These are phyloP conservation scores for Drosera spatulata DNA, from an alignment of 179 eudicot genomes.

Conservation along the genomic window DNA sequence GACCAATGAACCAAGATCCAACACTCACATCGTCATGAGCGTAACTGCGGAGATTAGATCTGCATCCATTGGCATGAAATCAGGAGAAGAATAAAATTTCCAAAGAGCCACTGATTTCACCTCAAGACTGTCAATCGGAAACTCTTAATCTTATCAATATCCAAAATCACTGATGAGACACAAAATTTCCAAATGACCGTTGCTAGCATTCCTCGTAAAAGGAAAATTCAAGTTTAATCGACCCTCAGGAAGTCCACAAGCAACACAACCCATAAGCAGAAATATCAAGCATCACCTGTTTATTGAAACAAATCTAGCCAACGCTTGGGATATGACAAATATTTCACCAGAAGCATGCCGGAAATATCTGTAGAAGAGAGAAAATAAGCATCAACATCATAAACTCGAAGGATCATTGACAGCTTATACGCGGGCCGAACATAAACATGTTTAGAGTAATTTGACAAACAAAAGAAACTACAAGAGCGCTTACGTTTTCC, in stretches of 20 bases:
- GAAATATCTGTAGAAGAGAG: constrained; percentile 34
- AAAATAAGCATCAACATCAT: not conserved
- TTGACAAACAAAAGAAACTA: not conserved
- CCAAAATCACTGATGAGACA: not conserved
- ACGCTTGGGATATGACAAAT: constrained; percentile 43
- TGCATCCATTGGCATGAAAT: constrained; percentile 10
- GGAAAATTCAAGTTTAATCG: not conserved
- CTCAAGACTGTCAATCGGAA: too few relatives aligned
- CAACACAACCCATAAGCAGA: not conserved
- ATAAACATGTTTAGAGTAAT: not conserved
- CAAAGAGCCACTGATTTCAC: too few relatives aligned
- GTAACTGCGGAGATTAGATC: constrained; percentile 50
- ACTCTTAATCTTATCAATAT: not conserved
- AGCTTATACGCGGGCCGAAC: not conserved
- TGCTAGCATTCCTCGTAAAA: not conserved
- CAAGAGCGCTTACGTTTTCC: constrained; percentile 41
- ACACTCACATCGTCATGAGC: constrained; percentile 68
- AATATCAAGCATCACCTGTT: constrained; percentile 28
- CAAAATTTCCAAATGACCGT: not conserved
- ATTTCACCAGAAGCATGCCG: constrained; percentile 70
- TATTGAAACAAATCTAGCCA: constrained; percentile 53
- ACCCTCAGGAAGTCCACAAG: not conserved
- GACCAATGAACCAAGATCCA: constrained; percentile 81
- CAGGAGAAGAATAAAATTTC: not conserved
- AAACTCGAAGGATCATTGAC: not conserved